Conservation (phyloP, 768 basidiomycete genomes). For the Lactarius hengduanensis region DNA sequence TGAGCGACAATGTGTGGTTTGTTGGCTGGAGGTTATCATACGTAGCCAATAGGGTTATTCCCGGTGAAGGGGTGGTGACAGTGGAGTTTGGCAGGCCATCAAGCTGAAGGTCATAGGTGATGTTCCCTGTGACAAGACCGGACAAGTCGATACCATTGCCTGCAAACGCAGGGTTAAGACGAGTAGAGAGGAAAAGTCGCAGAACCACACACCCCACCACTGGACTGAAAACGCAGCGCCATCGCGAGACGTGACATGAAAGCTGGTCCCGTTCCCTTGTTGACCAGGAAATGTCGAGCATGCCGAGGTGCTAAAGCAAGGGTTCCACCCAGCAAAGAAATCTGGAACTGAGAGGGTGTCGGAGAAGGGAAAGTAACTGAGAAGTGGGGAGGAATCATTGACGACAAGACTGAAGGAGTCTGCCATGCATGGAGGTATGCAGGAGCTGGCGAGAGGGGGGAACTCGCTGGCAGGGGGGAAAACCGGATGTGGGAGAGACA, state of each 20-base stretch:
- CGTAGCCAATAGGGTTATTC: conserved; percentile 44
- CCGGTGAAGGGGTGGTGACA: conserved; percentile 32
- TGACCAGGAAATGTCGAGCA: conserved; percentile 44
- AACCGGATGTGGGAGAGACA: conserved; percentile 19
- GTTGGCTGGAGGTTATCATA: conserved; percentile 47
- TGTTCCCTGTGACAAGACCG: conserved; percentile 47
- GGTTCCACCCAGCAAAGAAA: conserved; percentile 63
- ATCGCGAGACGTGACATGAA: conserved; percentile 60
- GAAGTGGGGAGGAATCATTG: conserved; percentile 64
- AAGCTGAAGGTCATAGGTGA: conserved; percentile 32
- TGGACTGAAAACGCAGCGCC: conserved; percentile 54
- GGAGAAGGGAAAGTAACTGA: conserved; percentile 58
- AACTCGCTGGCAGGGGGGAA: conserved; percentile 1
- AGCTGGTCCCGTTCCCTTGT: conserved; percentile 54
- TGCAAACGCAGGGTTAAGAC: conserved; percentile 31
- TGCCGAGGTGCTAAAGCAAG: conserved; percentile 54
- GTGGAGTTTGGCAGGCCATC: conserved; percentile 45
- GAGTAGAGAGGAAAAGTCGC: background rate
- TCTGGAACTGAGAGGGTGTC: conserved; percentile 51
- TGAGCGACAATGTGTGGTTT: conserved; percentile 56
- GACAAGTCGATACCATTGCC: conserved; percentile 64
- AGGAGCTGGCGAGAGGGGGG: background rate
- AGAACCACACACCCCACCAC: conserved; percentile 58
- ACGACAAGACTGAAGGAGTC: conserved; percentile 44
- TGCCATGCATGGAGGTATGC: conserved; percentile 39